Conservation (phyloP, 139 green algal species). For the Axilococcus clingmanii region DNA sequence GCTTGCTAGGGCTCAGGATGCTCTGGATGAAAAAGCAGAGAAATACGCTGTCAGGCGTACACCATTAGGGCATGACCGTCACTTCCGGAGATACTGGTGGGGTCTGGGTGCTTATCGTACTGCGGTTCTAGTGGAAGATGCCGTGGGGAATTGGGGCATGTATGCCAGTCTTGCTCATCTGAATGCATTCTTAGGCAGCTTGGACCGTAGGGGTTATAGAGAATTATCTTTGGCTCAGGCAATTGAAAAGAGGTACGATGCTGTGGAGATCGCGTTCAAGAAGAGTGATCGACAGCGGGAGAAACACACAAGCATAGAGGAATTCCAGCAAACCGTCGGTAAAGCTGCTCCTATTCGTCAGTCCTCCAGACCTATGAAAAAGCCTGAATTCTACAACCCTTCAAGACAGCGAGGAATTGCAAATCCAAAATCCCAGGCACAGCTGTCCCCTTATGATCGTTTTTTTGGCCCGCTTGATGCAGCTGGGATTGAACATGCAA, state of each 20-base stretch:
- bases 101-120: constrained; percentile 21
- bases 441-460: too few species aligned
- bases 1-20: constrained; percentile 21
- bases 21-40: constrained; percentile 26
- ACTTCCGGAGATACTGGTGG: constrained; percentile 40
- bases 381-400: constrained; percentile 1
- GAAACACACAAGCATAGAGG: not conserved
- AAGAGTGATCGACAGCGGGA: not conserved
- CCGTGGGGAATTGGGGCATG: constrained; percentile 13
- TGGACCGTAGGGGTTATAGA: constrained; percentile 35
- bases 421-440: too few species aligned
- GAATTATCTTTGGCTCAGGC: constrained; percentile 23
- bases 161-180: constrained; percentile 18
- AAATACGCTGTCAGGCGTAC: constrained; percentile 15
- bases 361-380: not conserved
- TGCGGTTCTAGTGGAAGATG: constrained; percentile 29
- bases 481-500: too few species aligned
- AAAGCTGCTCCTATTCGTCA: not conserved
- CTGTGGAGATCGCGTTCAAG: not conserved
- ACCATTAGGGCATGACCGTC: constrained; percentile 33
- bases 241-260: constrained; percentile 4
- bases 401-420: too few species aligned
- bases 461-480: too few species aligned
- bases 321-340: not conserved
- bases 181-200: constrained; percentile 20